Conservation (phyloP, 257 asterid species). For the Nicotiana noctiflora region DNA sequence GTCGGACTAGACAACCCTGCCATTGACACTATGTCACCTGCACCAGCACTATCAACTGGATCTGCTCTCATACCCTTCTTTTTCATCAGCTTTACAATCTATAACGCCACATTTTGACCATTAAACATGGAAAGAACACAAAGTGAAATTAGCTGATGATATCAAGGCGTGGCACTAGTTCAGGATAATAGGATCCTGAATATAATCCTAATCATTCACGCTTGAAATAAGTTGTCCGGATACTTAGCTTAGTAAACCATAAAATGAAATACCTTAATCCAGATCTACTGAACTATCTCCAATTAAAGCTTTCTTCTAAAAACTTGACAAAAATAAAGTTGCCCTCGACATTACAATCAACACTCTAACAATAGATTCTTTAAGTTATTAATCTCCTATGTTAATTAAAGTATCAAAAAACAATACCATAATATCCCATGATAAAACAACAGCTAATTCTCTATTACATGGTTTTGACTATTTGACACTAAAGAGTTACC, state of each 20-base stretch:
- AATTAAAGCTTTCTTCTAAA: not conserved
- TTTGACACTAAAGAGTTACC: not conserved
- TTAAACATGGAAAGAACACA: not conserved
- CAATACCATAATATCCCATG: not conserved
- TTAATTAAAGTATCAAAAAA: not conserved
- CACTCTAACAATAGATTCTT: not conserved
- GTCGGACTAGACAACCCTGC: slow-evolving; percentile 84
- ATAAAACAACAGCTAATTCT: not conserved
- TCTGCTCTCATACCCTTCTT: slow-evolving; percentile 75
- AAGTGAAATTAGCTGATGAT: not conserved
- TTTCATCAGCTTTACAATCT: slow-evolving; percentile 94
- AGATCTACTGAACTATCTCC: not conserved
- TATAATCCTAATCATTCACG: not conserved
- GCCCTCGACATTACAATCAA: not conserved
- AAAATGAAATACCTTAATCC: not conserved
- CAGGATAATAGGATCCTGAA: not conserved
- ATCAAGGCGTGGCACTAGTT: not conserved
- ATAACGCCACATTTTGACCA: not conserved
- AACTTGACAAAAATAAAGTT: not conserved
- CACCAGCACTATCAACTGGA: slow-evolving; percentile 84
- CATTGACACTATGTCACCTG: slow-evolving; percentile 94
- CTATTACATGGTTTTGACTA: not conserved
- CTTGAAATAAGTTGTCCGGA: not conserved
- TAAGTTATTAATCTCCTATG: not conserved
- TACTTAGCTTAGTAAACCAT: not conserved